Evolutionary conservation across 1,284 basidiomycete genomes (phyloP), one percentile per base, ranked within the genome.

Genomic region (Ustilago lituana): DNA sequence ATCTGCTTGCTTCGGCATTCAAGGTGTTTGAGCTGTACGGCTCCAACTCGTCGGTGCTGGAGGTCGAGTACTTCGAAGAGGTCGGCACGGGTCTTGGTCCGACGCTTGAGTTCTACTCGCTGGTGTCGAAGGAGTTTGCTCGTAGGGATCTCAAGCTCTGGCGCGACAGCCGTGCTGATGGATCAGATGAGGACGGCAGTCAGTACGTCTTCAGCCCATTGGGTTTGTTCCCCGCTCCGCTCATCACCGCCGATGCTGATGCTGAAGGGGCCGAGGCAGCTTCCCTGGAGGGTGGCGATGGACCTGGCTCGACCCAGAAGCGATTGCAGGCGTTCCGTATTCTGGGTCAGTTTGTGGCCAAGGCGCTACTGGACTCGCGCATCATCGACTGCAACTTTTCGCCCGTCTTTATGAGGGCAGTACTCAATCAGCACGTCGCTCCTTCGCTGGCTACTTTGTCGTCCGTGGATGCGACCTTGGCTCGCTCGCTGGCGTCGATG

Each of bases 61-160:
- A 98, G 82, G 93, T 98, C 49, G 94, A 99, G 83, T 98, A 98
- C 85, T 98, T 98, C 81, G 94, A 97, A 80, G 96, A 99, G 85
- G 95, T 97, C 46, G 96, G 96, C 20, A 98, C 96, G 3, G 96
- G 96, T 26, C 85, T 98, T 11, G 96, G 96, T 3, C 96, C 94
- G 6, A 98, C 96, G n/a, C 86, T 98, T 31, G 96, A 98, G 84
- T 98, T 98, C 84, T 98, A 97, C 83, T 90, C 93, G 33, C 85
- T 98, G 47, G 93, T 93, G 14, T 94, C 92, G 45, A 90, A 89
- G 79, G 94, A 95, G 83, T 96, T 97, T 82, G 93, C 93, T 0
- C 86, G 92, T 57, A 88, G 89, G 73, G 89, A 92, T 66, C 84
- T 96, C 73, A 90, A 91, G 83, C 86, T 98, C 27, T 98, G 95